Percentiles rank a stretch among this genome's conserved stretches.
Conservation (phyloP, 2,329 filamentous ascomycete species). For the Coniella vitis region DNA sequence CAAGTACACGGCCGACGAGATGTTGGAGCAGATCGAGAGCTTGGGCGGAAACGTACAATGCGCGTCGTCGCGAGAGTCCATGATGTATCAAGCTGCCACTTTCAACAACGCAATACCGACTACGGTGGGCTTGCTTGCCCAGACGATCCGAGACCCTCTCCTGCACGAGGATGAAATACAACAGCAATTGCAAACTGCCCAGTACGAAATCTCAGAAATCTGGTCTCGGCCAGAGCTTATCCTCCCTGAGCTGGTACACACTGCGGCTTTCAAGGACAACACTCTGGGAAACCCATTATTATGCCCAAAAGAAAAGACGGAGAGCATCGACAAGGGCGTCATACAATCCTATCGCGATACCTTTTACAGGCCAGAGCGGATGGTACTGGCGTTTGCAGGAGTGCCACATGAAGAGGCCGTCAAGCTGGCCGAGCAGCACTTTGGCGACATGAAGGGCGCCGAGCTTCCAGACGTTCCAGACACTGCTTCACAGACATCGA, state of each 20-base stretch:
- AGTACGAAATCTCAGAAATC: slow-evolving; percentile 95
- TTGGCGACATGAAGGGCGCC: slow-evolving; percentile 75
- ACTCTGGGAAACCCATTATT: slow-evolving; percentile 89
- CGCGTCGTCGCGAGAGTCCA: slow-evolving; percentile 84
- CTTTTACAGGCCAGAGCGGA: slow-evolving; percentile 85
- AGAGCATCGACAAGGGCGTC: slow-evolving; percentile 63
- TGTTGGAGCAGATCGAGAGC: slow-evolving; percentile 80
- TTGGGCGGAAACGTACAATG: slow-evolving; percentile 96
- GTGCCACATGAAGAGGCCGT: slow-evolving; percentile 78
- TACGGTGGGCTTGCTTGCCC: slow-evolving; percentile 77
- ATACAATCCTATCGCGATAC: slow-evolving; percentile 72
- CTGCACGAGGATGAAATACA: slow-evolving; percentile 83
- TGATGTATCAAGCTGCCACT: slow-evolving; percentile 98
- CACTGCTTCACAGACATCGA: slow-evolving; percentile 52
- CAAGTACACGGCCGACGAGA: slow-evolving; percentile 66
- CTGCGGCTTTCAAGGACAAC: slow-evolving; percentile 92
- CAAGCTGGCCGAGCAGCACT: slow-evolving; percentile 71
- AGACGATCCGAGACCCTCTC: slow-evolving; percentile 81
- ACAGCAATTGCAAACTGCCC: slow-evolving; percentile 81
- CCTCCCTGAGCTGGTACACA: slow-evolving; percentile 88
- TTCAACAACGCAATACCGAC: slow-evolving; percentile 89
- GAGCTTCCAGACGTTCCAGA: slow-evolving; percentile 44
- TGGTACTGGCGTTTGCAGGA: slow-evolving; percentile 92
- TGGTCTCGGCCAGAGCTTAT: slow-evolving; percentile 98
- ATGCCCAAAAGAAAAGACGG: slow-evolving; percentile 78